Evolutionary conservation across 352 stramenopile genomes (phyloP).

Genomic region (Phytophthora palmivora): DNA sequence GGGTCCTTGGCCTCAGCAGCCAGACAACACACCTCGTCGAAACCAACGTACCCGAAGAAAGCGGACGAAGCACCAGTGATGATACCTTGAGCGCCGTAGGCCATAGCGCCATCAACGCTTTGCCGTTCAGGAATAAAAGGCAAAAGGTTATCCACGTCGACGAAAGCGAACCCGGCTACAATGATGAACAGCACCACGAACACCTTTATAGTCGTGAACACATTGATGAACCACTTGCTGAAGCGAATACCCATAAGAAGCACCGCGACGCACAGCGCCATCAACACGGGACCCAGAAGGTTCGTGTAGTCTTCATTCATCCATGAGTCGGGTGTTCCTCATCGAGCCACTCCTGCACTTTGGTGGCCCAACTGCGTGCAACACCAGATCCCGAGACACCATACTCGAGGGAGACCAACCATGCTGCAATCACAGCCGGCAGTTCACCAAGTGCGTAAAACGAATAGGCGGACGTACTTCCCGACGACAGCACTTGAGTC

Average conservation of each 20-base stretch:
- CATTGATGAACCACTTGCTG: conserved; percentile 91
- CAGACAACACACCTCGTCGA: conserved; percentile 94
- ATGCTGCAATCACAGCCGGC: conserved; percentile 89
- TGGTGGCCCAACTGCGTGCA: conserved; percentile 92
- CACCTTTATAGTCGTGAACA: conserved; percentile 86
- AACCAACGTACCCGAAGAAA: conserved; percentile 95
- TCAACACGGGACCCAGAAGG: conserved; percentile 68
- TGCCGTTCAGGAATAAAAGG: conserved; percentile 78
- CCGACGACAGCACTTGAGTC: conserved; percentile 87
- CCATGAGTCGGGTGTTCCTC: conserved; percentile 54
- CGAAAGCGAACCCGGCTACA: conserved; percentile 83
- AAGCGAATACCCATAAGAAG: conserved; percentile 88
- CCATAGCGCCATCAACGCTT: conserved; percentile 26
- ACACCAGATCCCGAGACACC: conserved; percentile 90
- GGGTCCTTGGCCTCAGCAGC: conserved; percentile 84
- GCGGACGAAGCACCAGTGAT: conserved; percentile 83
- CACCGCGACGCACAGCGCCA: conserved; percentile 71
- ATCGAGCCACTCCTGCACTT: conserved; percentile 78
- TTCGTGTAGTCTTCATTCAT: conserved; percentile 70
- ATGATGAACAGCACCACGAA: conserved; percentile 94
- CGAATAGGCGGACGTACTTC: conserved; percentile 92
- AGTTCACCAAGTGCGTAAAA: conserved; percentile 94
- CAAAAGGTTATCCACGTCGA: conserved; percentile 81
- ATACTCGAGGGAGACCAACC: conserved; percentile 94
- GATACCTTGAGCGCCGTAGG: conserved; percentile 63